Conservation (phyloP, 768 basidiomycete species). For the Goffeauzyma gilvescens region DNA sequence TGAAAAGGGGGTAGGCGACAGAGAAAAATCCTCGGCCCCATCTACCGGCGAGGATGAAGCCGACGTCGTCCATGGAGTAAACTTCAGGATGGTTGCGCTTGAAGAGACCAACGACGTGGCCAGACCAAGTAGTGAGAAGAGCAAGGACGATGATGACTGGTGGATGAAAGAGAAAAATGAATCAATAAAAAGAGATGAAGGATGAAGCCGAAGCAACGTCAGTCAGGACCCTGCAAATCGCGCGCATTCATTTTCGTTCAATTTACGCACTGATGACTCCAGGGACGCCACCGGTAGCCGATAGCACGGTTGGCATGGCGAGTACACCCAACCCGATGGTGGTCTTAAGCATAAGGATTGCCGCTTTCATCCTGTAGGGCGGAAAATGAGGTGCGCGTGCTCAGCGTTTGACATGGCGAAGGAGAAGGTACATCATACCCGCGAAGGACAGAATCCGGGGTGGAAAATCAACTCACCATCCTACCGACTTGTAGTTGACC, state of each 20-base stretch:
- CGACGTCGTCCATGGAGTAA: conserved; percentile 17
- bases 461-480: conserved; percentile 20
- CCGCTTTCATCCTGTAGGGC: conserved; percentile 17
- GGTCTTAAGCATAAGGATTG: conserved; percentile 22
- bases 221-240: background rate
- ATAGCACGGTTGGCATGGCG: conserved; percentile 19
- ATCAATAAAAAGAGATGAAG: background rate
- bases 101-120: conserved; percentile 15
- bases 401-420: background rate
- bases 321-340: conserved; percentile 24
- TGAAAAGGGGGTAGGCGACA: conserved; percentile 19
- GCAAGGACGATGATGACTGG: conserved; percentile 13
- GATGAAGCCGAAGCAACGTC: background rate
- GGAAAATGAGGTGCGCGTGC: background rate
- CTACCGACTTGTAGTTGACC: conserved; percentile 19
- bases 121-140: conserved; percentile 15
- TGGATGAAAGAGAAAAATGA: background rate
- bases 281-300: conserved; percentile 17
- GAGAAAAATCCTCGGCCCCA: conserved; percentile 18
- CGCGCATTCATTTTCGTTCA: too few relatives aligned
- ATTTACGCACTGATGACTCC: conserved; percentile 16
- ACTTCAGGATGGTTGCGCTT: conserved; percentile 21
- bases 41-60: conserved; percentile 14
- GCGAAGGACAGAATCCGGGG: too few relatives aligned
- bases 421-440: too few relatives aligned